A percentile compares a stretch with the other conserved stretches of the same genome.
phyloP scores from a whole-genome alignment of 345 rosid species.

The Rhizophora mangle region DNA sequence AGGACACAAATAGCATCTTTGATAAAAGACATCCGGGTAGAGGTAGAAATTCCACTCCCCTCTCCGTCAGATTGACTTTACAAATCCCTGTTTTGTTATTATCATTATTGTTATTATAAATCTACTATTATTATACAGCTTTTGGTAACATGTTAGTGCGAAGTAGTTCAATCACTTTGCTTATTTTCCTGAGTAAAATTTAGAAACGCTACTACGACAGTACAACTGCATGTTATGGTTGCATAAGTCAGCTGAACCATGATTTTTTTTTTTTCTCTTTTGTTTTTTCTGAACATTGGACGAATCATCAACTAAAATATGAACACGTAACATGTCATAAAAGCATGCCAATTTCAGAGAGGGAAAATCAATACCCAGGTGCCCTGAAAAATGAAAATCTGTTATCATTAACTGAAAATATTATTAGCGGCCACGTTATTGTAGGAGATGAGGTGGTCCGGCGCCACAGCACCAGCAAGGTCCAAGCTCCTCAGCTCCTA shows the following conservation, averaged over 20 bases:
- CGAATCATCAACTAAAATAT: not conserved
- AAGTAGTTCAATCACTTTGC: not conserved
- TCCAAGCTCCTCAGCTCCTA: not conserved
- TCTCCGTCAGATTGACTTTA: conserved; percentile 49
- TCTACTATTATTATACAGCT: conserved; percentile 4
- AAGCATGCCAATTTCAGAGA: no score
- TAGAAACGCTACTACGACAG: not conserved
- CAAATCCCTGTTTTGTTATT: not conserved
- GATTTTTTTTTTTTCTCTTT: not conserved
- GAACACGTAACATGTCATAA: no score
- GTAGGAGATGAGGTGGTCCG: conserved; percentile 3
- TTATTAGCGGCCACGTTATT: conserved; percentile 10
- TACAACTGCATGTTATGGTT: not conserved
- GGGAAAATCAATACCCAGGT: no score
- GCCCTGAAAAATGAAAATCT: not conserved
- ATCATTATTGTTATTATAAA: not conserved
- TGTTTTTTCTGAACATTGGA: not conserved
- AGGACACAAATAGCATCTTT: conserved; percentile 51
- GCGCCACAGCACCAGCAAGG: not conserved
- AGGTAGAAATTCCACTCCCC: conserved; percentile 35
- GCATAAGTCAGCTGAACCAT: not conserved
- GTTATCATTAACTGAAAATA: not conserved
- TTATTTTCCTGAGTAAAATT: not conserved
- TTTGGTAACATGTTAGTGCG: not conserved
- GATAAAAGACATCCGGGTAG: conserved; percentile 50